Evolutionary conservation across 1,284 basidiomycete genomes (phyloP), one percentile per base, ranked within the genome.

Genomic region (Quambalaria eucalypti): DNA sequence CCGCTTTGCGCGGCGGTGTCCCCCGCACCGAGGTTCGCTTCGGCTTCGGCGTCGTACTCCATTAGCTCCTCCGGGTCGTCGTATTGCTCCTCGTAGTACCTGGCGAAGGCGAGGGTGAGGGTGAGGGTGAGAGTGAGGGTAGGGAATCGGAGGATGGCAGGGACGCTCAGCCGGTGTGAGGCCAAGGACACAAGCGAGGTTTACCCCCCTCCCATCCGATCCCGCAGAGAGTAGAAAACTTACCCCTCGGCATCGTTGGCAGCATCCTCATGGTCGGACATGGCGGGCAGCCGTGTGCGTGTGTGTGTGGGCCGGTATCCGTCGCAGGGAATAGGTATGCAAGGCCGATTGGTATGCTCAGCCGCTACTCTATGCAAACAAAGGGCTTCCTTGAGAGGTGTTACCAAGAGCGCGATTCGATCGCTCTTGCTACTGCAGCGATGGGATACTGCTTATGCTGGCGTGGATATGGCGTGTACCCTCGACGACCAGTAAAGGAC

Each of bases 261-360:
- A n/a, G 56, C 66, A 55, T 67, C 66, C 49, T 67, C 66, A 49
- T 60, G 62, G 57, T 69, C 66, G 31, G 66, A 69, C 66, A 69
- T 69, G 33, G 14, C 59, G 55, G 23, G 25, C 36, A n/a, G n/a
- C n/a, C n/a, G n/a, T n/a, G n/a, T n/a, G n/a, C n/a, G n/a, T n/a
- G n/a, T n/a, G n/a, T n/a, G n/a, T n/a, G n/a, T n/a, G n/a, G n/a
- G n/a, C n/a, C n/a, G n/a, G n/a, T n/a, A n/a, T n/a, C n/a, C n/a
- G n/a, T n/a, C n/a, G n/a, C n/a, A n/a, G n/a, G n/a, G n/a, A n/a
- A n/a, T n/a, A n/a, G n/a, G n/a, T n/a, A n/a, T n/a, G n/a, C n/a
- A n/a, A n/a, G n/a, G n/a, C n/a, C n/a, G n/a, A n/a, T n/a, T n/a
- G n/a, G n/a, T n/a, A n/a, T n/a, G n/a, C n/a, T n/a, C n/a, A n/a